Evolutionary conservation across 305 asterid species (phyloP).

Genomic region (Andrographis paniculata): DNA sequence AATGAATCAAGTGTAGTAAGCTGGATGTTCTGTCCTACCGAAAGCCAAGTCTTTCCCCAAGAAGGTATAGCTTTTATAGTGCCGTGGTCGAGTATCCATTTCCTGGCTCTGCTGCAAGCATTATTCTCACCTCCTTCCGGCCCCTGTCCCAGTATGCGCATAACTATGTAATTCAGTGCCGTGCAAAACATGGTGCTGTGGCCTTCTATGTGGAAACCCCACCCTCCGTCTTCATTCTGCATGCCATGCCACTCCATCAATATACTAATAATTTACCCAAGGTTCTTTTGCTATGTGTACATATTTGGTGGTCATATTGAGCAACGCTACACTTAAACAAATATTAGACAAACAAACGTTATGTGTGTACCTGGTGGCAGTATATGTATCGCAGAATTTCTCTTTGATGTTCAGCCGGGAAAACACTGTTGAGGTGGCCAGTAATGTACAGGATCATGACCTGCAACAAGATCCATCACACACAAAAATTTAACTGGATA

Average conservation of each 20-base stretch:
- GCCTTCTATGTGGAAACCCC: conserved; percentile 69
- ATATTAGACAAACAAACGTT: no score
- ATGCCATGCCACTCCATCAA: background rate
- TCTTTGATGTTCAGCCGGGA: conserved; percentile 60
- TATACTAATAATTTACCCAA: no score
- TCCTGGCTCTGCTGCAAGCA: conserved; percentile 47
- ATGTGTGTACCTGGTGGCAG: conserved; percentile 66
- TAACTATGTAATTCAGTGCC: conserved; percentile 45
- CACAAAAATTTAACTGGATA: no score
- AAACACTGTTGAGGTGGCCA: conserved; percentile 68
- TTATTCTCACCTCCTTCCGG: conserved; percentile 45
- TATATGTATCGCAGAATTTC: conserved; percentile 83
- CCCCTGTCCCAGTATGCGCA: conserved; percentile 59
- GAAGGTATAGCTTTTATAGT: conserved; percentile 49
- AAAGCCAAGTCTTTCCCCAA: conserved; percentile 75
- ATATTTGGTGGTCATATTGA: no score
- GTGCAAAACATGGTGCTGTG: conserved; percentile 68
- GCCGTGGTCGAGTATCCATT: conserved; percentile 63
- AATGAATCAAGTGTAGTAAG: background rate
- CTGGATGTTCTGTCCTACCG: conserved; percentile 22
- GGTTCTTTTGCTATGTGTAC: no score
- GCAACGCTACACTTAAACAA: no score
- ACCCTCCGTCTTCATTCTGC: conserved; percentile 72
- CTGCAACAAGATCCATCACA: no score
- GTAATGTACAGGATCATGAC: conserved; percentile 75